Percentiles rank a stretch among this genome's conserved stretches.
Evolutionary conservation across 306 rosid species (phyloP).

Genomic region (Sindora glabra): DNA sequence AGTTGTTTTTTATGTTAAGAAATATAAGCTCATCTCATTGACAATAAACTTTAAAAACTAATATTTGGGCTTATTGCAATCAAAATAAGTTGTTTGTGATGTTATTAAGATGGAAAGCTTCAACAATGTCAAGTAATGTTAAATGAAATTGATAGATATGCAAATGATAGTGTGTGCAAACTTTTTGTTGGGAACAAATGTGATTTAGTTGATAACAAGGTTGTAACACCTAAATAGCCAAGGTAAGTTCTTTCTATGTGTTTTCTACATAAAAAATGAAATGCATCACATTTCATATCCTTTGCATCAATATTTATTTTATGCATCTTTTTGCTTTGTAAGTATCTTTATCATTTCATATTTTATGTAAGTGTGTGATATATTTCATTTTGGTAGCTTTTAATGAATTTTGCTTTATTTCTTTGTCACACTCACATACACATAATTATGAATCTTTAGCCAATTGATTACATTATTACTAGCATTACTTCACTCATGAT

Average conservation of each 20-base stretch:
- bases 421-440: no score
- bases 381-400: no score
- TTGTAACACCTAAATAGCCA: constrained; percentile 81
- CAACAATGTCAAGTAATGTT: constrained; percentile 95
- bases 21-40: not conserved
- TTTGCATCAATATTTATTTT: no score
- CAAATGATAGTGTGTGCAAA: constrained; percentile 86
- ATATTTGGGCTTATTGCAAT: constrained; percentile 5
- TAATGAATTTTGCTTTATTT: no score
- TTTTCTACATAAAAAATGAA: no score
- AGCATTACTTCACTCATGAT: no score
- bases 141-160: constrained; percentile 90
- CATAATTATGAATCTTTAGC: no score
- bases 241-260: no score
- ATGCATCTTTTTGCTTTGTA: no score
- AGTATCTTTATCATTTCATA: no score
- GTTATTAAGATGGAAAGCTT: constrained; percentile 94
- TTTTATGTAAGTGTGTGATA: no score
- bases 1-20: not conserved
- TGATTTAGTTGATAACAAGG: constrained; percentile 77
- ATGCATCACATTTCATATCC: no score
- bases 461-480: not conserved
- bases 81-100: constrained; percentile 86
- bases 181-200: constrained; percentile 93
- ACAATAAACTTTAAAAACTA: not conserved